These are phyloP conservation scores for Lignosus rhinocerotis DNA, from an alignment of 1,284 basidiomycete species.

Conservation along the genomic window DNA sequence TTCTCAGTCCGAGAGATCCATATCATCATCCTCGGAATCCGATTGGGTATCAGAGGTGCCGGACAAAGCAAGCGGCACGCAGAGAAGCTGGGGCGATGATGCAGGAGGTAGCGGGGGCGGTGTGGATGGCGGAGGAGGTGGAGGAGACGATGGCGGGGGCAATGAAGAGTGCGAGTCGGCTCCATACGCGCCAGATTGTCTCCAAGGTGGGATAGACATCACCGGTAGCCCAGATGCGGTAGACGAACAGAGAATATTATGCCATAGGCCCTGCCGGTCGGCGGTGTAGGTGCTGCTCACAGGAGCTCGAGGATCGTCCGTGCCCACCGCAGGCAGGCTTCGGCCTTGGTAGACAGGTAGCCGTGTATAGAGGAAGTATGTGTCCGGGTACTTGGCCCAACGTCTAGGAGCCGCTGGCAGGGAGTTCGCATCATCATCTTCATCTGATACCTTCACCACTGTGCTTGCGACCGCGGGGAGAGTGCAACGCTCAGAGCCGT, in stretches of 20 bases:
- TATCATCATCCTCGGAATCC: slow-evolving; percentile 26
- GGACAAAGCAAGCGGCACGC: neutral
- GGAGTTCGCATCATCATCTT: neutral
- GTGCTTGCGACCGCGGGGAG: neutral
- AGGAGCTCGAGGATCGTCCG: slow-evolving; percentile 10
- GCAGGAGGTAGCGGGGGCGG: slow-evolving; percentile 17
- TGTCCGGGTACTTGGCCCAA: slow-evolving; percentile 64
- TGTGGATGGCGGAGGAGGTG: slow-evolving; percentile 19
- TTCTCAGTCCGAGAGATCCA: slow-evolving; percentile 35
- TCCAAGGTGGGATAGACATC: slow-evolving; percentile 27
- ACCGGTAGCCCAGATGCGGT: slow-evolving; percentile 21
- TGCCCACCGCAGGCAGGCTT: slow-evolving; percentile 33
- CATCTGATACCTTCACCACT: slow-evolving; percentile 19
- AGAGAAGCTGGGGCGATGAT: neutral
- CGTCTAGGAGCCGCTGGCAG: slow-evolving; percentile 31
- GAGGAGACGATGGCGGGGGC: slow-evolving; percentile 20
- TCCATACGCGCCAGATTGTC: slow-evolving; percentile 30
- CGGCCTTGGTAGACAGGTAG: slow-evolving; percentile 55
- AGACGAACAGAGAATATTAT: slow-evolving; percentile 30
- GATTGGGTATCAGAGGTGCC: neutral
- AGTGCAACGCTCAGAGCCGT: slow-evolving; percentile 37
- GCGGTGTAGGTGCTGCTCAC: slow-evolving; percentile 37
- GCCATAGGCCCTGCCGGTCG: slow-evolving; percentile 44
- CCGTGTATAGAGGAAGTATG: slow-evolving; percentile 56
- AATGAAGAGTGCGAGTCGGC: slow-evolving; percentile 22